Evolutionary conservation across 345 rosid genomes (phyloP).

Genomic region (Pugionium cornutum): DNA sequence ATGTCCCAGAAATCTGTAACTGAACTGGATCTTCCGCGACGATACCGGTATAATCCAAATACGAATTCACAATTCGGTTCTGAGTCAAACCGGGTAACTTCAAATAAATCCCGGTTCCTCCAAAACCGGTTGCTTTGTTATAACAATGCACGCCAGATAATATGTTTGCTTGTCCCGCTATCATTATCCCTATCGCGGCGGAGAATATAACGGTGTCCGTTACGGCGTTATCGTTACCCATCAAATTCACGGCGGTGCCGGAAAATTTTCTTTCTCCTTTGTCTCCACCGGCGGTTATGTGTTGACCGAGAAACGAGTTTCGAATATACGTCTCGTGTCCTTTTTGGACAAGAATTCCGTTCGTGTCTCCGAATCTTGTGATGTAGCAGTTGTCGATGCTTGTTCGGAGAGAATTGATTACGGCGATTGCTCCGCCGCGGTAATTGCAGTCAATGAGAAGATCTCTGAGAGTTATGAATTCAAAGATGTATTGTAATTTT

Average conservation of each 20-base stretch:
- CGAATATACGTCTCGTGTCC: constrained; percentile 92
- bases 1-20: constrained; percentile 58
- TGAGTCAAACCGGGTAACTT: constrained; percentile 71
- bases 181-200: constrained; percentile 67
- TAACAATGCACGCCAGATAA: constrained; percentile 88
- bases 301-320: constrained; percentile 88
- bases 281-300: constrained; percentile 89
- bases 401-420: constrained; percentile 71
- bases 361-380: constrained; percentile 54
- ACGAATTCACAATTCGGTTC: constrained; percentile 80
- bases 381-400: constrained; percentile 88
- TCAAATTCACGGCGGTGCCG: constrained; percentile 68
- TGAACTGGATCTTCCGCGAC: constrained; percentile 90
- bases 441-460: constrained; percentile 72
- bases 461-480: constrained; percentile 71
- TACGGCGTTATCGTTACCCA: constrained; percentile 84
- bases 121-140: constrained; percentile 84
- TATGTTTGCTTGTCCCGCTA: constrained; percentile 69
- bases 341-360: constrained; percentile 62
- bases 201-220: constrained; percentile 89
- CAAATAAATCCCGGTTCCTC: constrained; percentile 86
- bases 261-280: constrained; percentile 64
- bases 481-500: constrained; percentile 54
- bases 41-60: constrained; percentile 80
- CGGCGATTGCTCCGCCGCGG: constrained; percentile 83